Conservation (phyloP, 2,329 filamentous ascomycete species). For the Sclerotinia trifoliorum region DNA sequence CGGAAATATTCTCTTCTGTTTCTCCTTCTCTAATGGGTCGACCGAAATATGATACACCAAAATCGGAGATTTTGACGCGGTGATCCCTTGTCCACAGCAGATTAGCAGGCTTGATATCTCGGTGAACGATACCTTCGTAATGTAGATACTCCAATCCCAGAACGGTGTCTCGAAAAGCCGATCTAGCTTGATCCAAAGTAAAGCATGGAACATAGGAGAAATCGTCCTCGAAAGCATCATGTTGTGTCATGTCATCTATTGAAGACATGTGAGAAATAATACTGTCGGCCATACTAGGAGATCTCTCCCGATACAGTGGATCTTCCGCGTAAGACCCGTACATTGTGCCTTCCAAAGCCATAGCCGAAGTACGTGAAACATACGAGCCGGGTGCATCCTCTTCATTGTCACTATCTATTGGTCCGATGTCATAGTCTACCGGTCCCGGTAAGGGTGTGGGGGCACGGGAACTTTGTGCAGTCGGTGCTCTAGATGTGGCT, state of each 20-base stretch:
- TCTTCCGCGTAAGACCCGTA: constrained; percentile 68
- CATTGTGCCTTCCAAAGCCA: constrained; percentile 74
- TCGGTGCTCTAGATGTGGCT: constrained; percentile 31
- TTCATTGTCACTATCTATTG: constrained; percentile 50
- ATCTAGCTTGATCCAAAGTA: constrained; percentile 77
- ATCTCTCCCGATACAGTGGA: constrained; percentile 59
- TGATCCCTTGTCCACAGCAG: constrained; percentile 82
- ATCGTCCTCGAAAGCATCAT: constrained; percentile 76
- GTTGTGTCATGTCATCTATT: constrained; percentile 56
- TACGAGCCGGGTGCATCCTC: constrained; percentile 55
- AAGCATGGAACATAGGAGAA: constrained; percentile 92
- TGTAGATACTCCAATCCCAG: constrained; percentile 91
- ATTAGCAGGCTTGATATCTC: constrained; percentile 87
- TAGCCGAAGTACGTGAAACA: constrained; percentile 44
- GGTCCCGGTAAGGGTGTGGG: constrained; percentile 38
- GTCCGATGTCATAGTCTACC: constrained; percentile 42
- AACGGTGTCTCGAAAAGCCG: constrained; percentile 87
- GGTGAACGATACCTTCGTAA: constrained; percentile 80
- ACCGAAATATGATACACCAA: constrained; percentile 96
- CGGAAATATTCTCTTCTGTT: constrained; percentile 68
- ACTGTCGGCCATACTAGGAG: constrained; percentile 79
- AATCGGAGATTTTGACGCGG: constrained; percentile 96
- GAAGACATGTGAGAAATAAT: constrained; percentile 69
- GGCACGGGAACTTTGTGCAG: constrained; percentile 37
- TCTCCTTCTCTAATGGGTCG: constrained; percentile 82